Percentiles rank a stretch among this genome's conserved stretches.
Conservation (phyloP, 2,329 filamentous ascomycete species). For the Fusarium bactridioides region DNA sequence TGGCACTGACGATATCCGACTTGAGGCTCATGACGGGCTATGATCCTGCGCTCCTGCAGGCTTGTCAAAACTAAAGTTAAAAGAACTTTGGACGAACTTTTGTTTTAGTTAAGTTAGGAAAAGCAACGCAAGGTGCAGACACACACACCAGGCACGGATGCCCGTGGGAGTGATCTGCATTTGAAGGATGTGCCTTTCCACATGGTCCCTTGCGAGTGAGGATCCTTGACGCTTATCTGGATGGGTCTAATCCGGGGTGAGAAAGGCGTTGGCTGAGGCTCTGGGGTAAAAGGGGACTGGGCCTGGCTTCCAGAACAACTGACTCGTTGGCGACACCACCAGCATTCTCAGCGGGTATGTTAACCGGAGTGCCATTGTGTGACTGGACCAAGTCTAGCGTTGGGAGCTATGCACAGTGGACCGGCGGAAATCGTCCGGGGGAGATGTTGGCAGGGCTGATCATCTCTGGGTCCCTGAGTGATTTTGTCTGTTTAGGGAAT, state of each 20-base stretch:
- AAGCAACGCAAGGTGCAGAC: neutral
- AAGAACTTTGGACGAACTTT: neutral
- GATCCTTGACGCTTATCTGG: neutral
- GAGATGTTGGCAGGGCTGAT: neutral
- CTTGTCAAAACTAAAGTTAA: neutral
- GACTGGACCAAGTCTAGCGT: neutral
- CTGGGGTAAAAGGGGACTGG: constrained; percentile 13
- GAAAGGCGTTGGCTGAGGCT: neutral
- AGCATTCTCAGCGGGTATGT: neutral
- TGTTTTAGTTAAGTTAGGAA: neutral
- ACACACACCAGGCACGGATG: neutral
- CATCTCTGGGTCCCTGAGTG: neutral
- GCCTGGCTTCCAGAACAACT: constrained; percentile 12
- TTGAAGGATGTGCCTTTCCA: constrained; percentile 14
- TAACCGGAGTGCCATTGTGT: neutral
- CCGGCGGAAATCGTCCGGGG: neutral
- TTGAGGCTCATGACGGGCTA: constrained; percentile 28
- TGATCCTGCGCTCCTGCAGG: neutral
- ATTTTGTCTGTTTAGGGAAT: neutral
- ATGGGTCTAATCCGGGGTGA: constrained; percentile 5
- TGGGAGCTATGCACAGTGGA: neutral
- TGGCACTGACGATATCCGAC: constrained; percentile 22
- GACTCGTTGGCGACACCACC: constrained; percentile 1
- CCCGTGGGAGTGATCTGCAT: constrained; percentile 28
- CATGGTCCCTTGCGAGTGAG: neutral